Conservation (phyloP, 108 stramenopile genomes). For the Pseudonitzschia delicatissima region DNA sequence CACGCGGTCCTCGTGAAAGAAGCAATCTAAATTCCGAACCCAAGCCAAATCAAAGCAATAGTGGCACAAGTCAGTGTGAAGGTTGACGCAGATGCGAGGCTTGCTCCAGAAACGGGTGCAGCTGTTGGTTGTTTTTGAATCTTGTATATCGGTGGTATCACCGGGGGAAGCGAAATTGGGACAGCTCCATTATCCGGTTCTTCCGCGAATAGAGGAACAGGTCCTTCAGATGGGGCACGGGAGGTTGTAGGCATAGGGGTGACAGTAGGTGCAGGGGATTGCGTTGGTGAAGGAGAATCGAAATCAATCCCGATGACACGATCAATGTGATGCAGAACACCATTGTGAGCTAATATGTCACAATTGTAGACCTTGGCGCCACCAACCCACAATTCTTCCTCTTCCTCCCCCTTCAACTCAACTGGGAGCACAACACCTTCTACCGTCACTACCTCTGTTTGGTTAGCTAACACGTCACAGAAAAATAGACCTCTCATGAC, state of each 20-base stretch:
- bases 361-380: constrained; percentile 29
- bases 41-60: too few relatives aligned
- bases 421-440: constrained; percentile 11
- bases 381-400: constrained; percentile 28
- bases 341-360: constrained; percentile 35
- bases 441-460: constrained; percentile 16
- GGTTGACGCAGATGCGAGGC: too few relatives aligned
- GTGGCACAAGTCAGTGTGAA: too few relatives aligned
- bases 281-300: constrained; percentile 29
- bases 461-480: constrained; percentile 32
- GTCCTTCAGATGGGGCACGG: constrained; percentile 12
- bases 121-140: background rate
- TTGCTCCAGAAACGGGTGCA: background rate
- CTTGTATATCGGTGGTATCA: background rate
- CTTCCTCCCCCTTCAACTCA: constrained; percentile 19
- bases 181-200: constrained; percentile 5
- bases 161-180: constrained; percentile 13
- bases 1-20: too few relatives aligned
- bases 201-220: constrained; percentile 10
- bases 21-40: too few relatives aligned
- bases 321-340: constrained; percentile 39
- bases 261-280: constrained; percentile 33
- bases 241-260: constrained; percentile 21
- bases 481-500: constrained; percentile 20
- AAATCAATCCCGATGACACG: constrained; percentile 33